phyloP scores from a whole-genome alignment of 2,329 filamentous ascomycete species.

The Alternaria hordeiaustralica region DNA sequence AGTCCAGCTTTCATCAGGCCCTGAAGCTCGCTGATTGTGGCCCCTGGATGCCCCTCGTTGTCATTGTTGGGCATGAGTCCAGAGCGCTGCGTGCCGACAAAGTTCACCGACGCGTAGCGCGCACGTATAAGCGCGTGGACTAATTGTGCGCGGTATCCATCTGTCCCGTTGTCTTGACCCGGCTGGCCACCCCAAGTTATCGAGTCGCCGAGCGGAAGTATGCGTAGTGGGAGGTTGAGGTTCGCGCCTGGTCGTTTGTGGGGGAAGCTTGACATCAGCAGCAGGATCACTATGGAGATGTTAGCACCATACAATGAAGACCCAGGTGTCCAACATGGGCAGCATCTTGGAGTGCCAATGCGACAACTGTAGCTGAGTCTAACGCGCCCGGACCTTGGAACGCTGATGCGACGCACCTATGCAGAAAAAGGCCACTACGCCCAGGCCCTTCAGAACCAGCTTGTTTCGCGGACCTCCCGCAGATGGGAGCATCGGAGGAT shows the following conservation, averaged over 20 bases:
- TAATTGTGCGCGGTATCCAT: constrained; percentile 50
- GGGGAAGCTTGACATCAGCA: constrained; percentile 7
- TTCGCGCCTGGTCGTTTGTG: not conserved
- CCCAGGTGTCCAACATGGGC: not conserved
- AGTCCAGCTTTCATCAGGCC: constrained; percentile 15
- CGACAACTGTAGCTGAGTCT: not conserved
- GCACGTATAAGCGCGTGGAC: constrained; percentile 28
- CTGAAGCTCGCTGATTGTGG: constrained; percentile 39
- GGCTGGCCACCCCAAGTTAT: constrained; percentile 42
- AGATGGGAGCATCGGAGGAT: constrained; percentile 1
- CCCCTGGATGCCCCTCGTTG: constrained; percentile 44
- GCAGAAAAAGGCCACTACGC: constrained; percentile 1
- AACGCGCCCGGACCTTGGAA: not conserved
- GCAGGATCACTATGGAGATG: constrained; percentile 9
- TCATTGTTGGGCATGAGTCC: constrained; percentile 43
- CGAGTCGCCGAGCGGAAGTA: constrained; percentile 35
- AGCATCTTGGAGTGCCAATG: not conserved
- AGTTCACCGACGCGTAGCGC: constrained; percentile 26
- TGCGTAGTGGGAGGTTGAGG: constrained; percentile 21
- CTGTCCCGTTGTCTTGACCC: constrained; percentile 31
- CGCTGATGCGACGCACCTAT: constrained; percentile 7
- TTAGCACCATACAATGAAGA: not conserved
- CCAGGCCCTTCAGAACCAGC: constrained; percentile 1
- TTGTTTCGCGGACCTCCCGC: constrained; percentile 6
- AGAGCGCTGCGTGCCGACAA: constrained; percentile 40